These are phyloP conservation scores for Xylaria sp. DNA, from an alignment of 2,329 filamentous ascomycete genomes.

Conservation along the genomic window DNA sequence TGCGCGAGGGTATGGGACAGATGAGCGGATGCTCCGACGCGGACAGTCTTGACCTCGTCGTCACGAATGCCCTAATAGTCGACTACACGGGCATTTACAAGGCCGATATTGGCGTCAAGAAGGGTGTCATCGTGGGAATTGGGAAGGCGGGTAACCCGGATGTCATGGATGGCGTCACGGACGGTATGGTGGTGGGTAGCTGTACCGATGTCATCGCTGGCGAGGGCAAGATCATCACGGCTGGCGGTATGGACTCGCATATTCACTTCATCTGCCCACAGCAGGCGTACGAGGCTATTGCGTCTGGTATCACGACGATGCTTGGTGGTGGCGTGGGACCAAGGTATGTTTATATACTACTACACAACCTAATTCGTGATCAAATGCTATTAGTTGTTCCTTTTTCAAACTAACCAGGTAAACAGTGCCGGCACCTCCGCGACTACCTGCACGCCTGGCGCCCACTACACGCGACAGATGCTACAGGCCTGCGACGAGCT, in stretches of 20 bases:
- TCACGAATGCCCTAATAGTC: constrained; percentile 89
- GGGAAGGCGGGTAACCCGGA: constrained; percentile 98
- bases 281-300: constrained; percentile 83
- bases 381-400: neutral
- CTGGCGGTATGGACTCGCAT: constrained; percentile 88
- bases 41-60: constrained; percentile 82
- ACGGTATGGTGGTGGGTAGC: constrained; percentile 82
- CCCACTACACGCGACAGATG: constrained; percentile 86
- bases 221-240: constrained; percentile 90
- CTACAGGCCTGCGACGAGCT: constrained; percentile 84
- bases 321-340: constrained; percentile 92
- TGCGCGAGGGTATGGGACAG: constrained; percentile 96
- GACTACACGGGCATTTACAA: constrained; percentile 96
- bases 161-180: constrained; percentile 87
- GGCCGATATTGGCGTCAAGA: constrained; percentile 92
- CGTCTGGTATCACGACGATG: constrained; percentile 89
- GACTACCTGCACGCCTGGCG: constrained; percentile 91
- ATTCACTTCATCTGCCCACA: constrained; percentile 97
- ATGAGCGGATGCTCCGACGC: constrained; percentile 78
- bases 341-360: constrained; percentile 59
- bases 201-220: constrained; percentile 93
- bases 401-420: constrained; percentile 30
- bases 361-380: neutral
- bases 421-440: constrained; percentile 84
- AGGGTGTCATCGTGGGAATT: constrained; percentile 86